Base-by-base conservation (phyloP, 306 rosid species). In the Castanea crenata region DNA sequence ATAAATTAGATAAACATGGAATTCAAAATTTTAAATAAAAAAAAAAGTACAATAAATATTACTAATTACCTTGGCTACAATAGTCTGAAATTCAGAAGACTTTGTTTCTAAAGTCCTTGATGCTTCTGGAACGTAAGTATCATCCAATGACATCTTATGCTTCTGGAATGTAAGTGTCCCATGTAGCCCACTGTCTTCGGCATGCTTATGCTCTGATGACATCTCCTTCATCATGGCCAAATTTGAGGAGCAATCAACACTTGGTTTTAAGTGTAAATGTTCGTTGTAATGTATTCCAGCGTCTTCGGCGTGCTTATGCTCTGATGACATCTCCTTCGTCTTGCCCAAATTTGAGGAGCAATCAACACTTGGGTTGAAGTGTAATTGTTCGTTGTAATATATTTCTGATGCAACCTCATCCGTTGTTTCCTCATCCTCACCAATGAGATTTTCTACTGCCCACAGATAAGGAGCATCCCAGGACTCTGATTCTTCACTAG, bases 1-100 rank as follows among this genome's bases (percentile, higher is more conserved):
- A 51, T 19, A 21, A 13, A 65, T 31, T 16, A 51, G 6, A 59
- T 0, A 35, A 55, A 11, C 19, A 15, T 35, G 74, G 11, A 25
- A 44, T 20, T 20, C 3, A 16, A 27, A 68, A 57, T 16, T 41
- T 41, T 41, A 41, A 41, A 41, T 41, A 44, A 62, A 76, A 32
- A 69, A 68, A 12, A 3, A 8, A 41, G 44, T 4, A 73, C 49
- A 55, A 46, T 10, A 5, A 38, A 55, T 19, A 38, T 34, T 54
- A 68, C 32, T 58, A 69, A 58, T 76, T 78, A 88, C 91, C 91
- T 69, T 35, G 34, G 76, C 55, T 46, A 76, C 64, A 79, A 72
- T 25, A 62, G 21, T 62, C 35, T 46, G 76, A 65, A 55, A 25
- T 74, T 62, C 61, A 64, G 75, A 81, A 52, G 68, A 71, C 61